Evolutionary conservation across 1,284 basidiomycete species (phyloP), one percentile per base, ranked within the genome.

Genomic region (Fistulinella cinereoalba): DNA sequence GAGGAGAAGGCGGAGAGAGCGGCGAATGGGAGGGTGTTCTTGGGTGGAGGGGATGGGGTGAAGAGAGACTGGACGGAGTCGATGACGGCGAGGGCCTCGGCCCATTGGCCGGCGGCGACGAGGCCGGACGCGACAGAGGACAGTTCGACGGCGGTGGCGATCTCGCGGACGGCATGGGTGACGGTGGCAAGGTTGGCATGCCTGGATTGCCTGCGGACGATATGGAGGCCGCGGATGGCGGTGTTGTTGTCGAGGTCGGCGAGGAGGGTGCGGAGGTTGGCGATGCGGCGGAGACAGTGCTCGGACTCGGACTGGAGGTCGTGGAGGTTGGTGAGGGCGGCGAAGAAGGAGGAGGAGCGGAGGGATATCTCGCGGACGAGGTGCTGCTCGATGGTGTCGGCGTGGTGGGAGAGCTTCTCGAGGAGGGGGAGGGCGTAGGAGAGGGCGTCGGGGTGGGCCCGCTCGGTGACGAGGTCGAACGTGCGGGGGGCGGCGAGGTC

Each of bases 311-410:
- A 82, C 59, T 93, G 90, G 6, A 99, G 79, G 53, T 93, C 88
- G 61, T 97, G 91, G 11, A 99, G 75, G 64, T 98, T 98, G 9
- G 92, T 83, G 19, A 99, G 80, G 1, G 96, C 97, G 1, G 94
- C 89, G 62, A 99, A 99, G 79, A 99, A 99, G 3, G 92, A 93
- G 0, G 90, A 82, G 0, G 92, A 92, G 5, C 95, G 87, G 10
- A 88, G 72, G 7, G 90, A 88, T 46, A 99, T 97, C 69, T 98
- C 96, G 56, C 85, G 84, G 13, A 97, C 83, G 44, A 99, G 86
- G 64, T 99, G 95, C 54, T 94, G 85, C 62, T 99, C 96, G 51
- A 99, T 82, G 2, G 90, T 89, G 65, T 98, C 97, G 7, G 95
- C 87, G 60, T 97, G 89, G 51, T 93, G 87, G 12, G 92, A 94